Evolutionary conservation across 345 rosid genomes (phyloP), one percentile per base, ranked within the genome.

Genomic region (Microcos paniculata): DNA sequence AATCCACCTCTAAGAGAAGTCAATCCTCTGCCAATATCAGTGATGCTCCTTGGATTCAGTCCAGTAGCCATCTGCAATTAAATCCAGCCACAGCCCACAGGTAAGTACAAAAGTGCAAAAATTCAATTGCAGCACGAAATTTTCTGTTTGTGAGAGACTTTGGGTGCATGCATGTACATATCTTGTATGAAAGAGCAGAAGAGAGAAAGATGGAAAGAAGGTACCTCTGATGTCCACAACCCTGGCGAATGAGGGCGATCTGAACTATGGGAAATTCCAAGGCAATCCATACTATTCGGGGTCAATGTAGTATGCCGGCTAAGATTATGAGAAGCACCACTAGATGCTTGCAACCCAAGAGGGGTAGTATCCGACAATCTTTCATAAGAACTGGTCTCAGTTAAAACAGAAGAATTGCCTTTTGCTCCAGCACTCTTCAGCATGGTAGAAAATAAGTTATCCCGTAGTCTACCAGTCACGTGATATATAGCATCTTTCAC

Each of bases 401-500:
- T 81, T 77, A 80, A 67, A 66, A 84, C 64, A 62, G 89, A 79
- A 72, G 85, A 66, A 67, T 31, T 85, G 78, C 63, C 83, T 81
- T 87, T 84, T 59, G 84, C 81, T 78, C 84, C 84, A 9, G 82
- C 56, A 77, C 49, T 75, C 69, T 80, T 82, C 52, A 55, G 52
- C 23, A 80, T 52, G 81, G 85, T 82, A 30, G 92, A 80, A 75
- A 88, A 88, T 66, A 88, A 78, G 84, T 90, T 85, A 76, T 90
- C 92, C 69, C 98, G 89, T 61, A 93, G 84, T 81, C 91, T 87
- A 80, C 97, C 88, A 57, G 97, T 91, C 77, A 93, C 77, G 72
- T 87, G 90, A 86, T 81, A 91, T 56, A 95, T 76, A 30, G 99
- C 96, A 80, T 91, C 92, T 82, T 90, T 88, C 68, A 93, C 98